Conservation (phyloP, 331 rosid species). For the Rhamnella rubrinervis region DNA sequence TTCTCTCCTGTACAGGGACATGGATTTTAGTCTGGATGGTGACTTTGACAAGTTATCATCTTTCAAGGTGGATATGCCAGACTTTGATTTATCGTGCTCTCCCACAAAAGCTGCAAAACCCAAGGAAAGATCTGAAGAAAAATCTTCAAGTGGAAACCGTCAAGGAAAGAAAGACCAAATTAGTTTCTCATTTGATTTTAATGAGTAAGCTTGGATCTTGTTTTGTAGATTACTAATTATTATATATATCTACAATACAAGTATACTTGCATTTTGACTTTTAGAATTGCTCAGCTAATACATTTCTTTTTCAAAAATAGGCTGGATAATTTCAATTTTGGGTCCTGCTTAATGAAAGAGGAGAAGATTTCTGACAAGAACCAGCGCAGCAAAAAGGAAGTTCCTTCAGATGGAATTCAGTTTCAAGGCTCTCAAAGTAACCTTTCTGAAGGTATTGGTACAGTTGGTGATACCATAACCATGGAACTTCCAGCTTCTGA, state of each 20-base stretch:
- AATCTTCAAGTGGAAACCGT: constrained; percentile 45
- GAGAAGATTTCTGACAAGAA: constrained; percentile 38
- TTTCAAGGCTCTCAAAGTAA: constrained; percentile 31
- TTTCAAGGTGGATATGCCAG: constrained; percentile 87
- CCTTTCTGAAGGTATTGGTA: constrained; percentile 31
- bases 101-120: constrained; percentile 49
- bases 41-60: constrained; percentile 71
- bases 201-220: constrained; percentile 58
- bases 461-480: constrained; percentile 30
- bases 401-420: constrained; percentile 42
- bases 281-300: constrained; percentile 24
- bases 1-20: constrained; percentile 54
- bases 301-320: constrained; percentile 29
- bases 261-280: constrained; percentile 16
- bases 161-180: constrained; percentile 52
- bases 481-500: constrained; percentile 40
- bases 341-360: constrained; percentile 47
- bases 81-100: constrained; percentile 66
- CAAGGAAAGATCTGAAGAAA: constrained; percentile 47
- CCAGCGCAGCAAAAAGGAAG: constrained; percentile 37
- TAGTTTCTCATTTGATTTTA: constrained; percentile 76
- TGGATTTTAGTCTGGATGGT: constrained; percentile 76
- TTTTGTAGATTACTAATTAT: constrained; percentile 3
- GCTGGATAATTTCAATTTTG: constrained; percentile 66
- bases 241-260: constrained; percentile 9